Evolutionary conservation across 2,329 filamentous ascomycete genomes (phyloP).

Genomic region (Fusarium sterilihyphosum): DNA sequence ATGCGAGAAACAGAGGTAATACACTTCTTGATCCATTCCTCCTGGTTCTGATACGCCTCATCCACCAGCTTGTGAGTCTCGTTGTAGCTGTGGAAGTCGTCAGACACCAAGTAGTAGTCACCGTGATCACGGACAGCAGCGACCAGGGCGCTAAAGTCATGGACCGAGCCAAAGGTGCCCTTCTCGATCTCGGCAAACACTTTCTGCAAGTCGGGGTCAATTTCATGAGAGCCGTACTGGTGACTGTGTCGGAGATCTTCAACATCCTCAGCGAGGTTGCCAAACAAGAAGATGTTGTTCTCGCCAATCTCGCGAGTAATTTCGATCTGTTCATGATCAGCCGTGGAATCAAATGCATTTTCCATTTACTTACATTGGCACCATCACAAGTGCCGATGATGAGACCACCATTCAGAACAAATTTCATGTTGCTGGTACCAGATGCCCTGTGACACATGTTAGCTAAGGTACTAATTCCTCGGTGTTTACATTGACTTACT

Average conservation of each 20-base stretch:
- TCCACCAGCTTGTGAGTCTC: slow-evolving; percentile 92
- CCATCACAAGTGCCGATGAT: slow-evolving; percentile 99
- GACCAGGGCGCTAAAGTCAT: slow-evolving; percentile 84
- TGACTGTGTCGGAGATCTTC: slow-evolving; percentile 94
- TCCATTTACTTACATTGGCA: slow-evolving; percentile 68
- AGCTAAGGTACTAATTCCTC: slow-evolving; percentile 1
- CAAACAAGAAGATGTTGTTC: slow-evolving; percentile 98
- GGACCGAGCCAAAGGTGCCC: slow-evolving; percentile 81
- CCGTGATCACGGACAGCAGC: slow-evolving; percentile 90
- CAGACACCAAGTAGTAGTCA: slow-evolving; percentile 97
- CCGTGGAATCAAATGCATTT: background rate
- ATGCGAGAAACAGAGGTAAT: slow-evolving; percentile 91
- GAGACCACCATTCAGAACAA: slow-evolving; percentile 94
- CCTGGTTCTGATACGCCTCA: slow-evolving; percentile 89
- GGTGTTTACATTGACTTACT: slow-evolving; percentile 59
- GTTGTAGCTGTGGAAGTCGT: slow-evolving; percentile 96
- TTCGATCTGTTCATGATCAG: slow-evolving; percentile 67
- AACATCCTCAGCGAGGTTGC: slow-evolving; percentile 94
- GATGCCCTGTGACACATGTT: slow-evolving; percentile 56
- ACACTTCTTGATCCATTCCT: slow-evolving; percentile 90
- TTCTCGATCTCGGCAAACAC: slow-evolving; percentile 87
- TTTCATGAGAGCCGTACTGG: slow-evolving; percentile 80
- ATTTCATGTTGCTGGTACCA: slow-evolving; percentile 99
- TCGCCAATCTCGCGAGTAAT: slow-evolving; percentile 97
- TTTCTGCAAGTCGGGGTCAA: slow-evolving; percentile 79